Base-by-base conservation (phyloP, 345 rosid species). In the Linum tenue region DNA sequence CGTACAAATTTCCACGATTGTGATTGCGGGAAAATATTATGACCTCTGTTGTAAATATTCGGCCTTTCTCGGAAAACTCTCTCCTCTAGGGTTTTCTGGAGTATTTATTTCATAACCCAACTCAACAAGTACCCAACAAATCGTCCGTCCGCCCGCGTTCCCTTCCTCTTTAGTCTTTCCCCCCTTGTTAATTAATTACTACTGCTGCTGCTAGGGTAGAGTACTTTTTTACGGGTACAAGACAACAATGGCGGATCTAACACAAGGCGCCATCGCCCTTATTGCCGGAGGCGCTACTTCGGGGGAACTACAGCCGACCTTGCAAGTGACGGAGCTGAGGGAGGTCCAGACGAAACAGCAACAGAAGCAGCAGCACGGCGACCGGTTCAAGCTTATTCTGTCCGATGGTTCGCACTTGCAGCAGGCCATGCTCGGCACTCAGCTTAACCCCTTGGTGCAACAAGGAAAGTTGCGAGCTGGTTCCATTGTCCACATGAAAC, bases 391-490 rank as follows among this genome's bases (percentile, higher is more conserved):
- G 53, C 8, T 91, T 65, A 57, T 78, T 64, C 65, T 89, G 15
- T 87, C 98, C 5, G 98, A 91, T 39, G 98, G 98, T 61, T 60
- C 68, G 3, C 73, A 62, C 40, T 41, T 55, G 62, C 87, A 77
- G 70, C 92, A 87, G 75, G 95, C 89, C 10, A 83, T 89, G 90
- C 86, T 92, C 14, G 86, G 83, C 17, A 78, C 86, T 15, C 78
- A 75, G 69, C 75, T 78, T 72, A 87, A 87, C 56, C 70, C 64
- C 56, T 72, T 85, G 14, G 92, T 89, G 2, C 70, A 66, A 43
- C 72, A 79, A 41, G 86, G 89, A 0, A 66, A 31, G 42, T 53
- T 91, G 75, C 86, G 82, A 72, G 14, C 76, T 8, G 95, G 96
- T 2, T 85, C 96, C 53, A 35, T 91, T 36, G 60, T 91, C 38